These are phyloP conservation scores for Kodamaea sp. DNA, from an alignment of 1,139 yeast species.

Conservation along the genomic window DNA sequence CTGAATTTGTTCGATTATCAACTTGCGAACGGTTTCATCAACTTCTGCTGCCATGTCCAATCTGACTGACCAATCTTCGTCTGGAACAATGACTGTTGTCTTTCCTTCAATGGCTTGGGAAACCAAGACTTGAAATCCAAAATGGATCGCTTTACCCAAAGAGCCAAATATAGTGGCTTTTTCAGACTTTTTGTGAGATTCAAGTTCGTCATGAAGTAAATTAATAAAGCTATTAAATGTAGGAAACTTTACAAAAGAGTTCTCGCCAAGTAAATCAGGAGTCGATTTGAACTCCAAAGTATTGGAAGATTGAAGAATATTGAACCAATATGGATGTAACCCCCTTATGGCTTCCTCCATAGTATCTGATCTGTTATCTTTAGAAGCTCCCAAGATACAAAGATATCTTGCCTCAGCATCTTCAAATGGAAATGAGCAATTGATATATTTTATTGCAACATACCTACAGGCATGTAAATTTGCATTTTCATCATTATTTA, in stretches of 20 bases:
- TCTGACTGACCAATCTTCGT: constrained; percentile 73
- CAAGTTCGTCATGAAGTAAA: constrained; percentile 26
- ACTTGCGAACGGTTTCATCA: constrained; percentile 50
- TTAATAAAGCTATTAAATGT: constrained; percentile 31
- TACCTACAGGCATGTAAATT: constrained; percentile 47
- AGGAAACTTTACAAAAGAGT: constrained; percentile 41
- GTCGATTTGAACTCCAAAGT: constrained; percentile 42
- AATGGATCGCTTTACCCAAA: constrained; percentile 42
- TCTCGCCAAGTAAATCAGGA: constrained; percentile 34
- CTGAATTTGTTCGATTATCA: constrained; percentile 28
- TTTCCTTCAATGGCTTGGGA: constrained; percentile 57
- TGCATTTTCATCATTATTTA: constrained; percentile 17
- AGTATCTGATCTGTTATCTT: constrained; percentile 62
- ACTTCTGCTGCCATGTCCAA: constrained; percentile 68
- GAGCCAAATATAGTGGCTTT: constrained; percentile 27
- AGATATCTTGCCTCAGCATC: constrained; percentile 68
- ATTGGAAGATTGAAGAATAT: constrained; percentile 35
- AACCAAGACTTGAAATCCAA: constrained; percentile 53
- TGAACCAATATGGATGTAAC: constrained; percentile 72
- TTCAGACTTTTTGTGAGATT: constrained; percentile 13
- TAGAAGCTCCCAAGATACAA: constrained; percentile 62
- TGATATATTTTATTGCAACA: constrained; percentile 63
- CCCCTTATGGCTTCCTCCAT: constrained; percentile 83
- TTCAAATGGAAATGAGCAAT: constrained; percentile 61
- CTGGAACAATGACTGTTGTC: constrained; percentile 57